Percentiles rank a stretch among this genome's conserved stretches.
These are phyloP conservation scores for Tulasnella sp. DNA, from an alignment of 768 basidiomycete genomes.

Conservation along the genomic window DNA sequence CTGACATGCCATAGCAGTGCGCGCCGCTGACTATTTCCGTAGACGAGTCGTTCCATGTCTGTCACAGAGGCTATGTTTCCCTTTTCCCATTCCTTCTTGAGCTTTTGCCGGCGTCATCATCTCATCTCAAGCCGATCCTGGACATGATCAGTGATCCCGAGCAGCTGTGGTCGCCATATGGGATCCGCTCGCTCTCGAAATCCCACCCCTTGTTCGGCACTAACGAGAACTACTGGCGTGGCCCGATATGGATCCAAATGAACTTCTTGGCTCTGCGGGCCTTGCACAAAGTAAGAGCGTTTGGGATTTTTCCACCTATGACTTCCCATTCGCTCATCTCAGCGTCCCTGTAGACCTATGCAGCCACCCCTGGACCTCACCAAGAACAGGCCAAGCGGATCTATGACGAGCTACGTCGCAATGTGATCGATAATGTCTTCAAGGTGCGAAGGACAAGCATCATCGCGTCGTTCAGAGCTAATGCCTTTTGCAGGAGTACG, in stretches of 20 bases:
- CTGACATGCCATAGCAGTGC: not conserved
- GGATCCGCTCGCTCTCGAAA: slow-evolving; percentile 78
- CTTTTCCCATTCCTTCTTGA: slow-evolving; percentile 86
- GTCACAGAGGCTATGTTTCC: slow-evolving; percentile 86
- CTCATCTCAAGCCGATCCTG: slow-evolving; percentile 69
- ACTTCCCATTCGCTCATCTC: not conserved
- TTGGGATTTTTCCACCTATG: not conserved
- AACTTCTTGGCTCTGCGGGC: slow-evolving; percentile 81
- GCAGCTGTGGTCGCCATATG: slow-evolving; percentile 86
- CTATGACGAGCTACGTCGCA: slow-evolving; percentile 67
- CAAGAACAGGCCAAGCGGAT: slow-evolving; percentile 63
- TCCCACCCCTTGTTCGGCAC: slow-evolving; percentile 81
- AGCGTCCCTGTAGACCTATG: slow-evolving; percentile 51
- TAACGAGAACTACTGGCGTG: slow-evolving; percentile 96
- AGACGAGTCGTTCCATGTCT: slow-evolving; percentile 90
- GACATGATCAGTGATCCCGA: slow-evolving; percentile 68
- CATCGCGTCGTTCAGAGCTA: not conserved
- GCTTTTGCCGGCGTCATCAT: slow-evolving; percentile 64
- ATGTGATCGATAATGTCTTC: slow-evolving; percentile 76
- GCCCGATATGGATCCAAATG: slow-evolving; percentile 96
- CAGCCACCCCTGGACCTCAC: slow-evolving; percentile 66
- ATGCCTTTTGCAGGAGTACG: slow-evolving; percentile 53
- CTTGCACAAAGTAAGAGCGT: slow-evolving; percentile 50
- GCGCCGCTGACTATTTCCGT: not conserved
- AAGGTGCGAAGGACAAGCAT: slow-evolving; percentile 31